Base-by-base conservation (phyloP, 2,329 filamentous ascomycete species). In the Pseudocercospora vitis region DNA sequence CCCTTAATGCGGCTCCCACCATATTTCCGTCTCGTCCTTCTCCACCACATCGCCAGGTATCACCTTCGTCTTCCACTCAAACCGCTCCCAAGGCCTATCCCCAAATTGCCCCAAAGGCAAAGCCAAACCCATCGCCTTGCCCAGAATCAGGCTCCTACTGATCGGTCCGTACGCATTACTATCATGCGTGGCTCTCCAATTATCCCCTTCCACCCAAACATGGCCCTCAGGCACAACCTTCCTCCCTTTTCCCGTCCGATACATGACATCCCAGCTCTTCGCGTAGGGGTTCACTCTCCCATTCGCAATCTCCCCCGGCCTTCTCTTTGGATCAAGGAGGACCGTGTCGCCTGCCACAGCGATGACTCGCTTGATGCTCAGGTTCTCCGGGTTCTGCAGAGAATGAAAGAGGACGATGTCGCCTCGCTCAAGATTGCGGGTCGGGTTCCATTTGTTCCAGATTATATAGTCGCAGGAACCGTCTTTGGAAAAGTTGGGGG, bases 131-230 rank as follows among this genome's bases (percentile, higher is more conserved):
- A 85, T 82, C 16, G 91, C 84, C 64, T 80, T 84, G 0, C 91
- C 91, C 31, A 85, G 84, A 29, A 97, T 81, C 59, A 97, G 70
- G 50, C 81, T 82, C 59, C 82, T 83, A 57, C 69, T 66, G 37
- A 79, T 70, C 4, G 94, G 90, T 1, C 94, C 94, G 71, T 95
- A 96, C 9, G 84, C 84, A 72, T 96, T 95, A 71, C 91, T 96
- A 74, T 99, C 94, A 55, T 85, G 71, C 51, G 83, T 89, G 64
- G 82, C 81, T 47, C 81, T 79, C 63, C 82, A 81, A 64, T 87
- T 90, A 68, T 99, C 94, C 1, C 94, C 94, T 70, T 97, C 92
- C 1, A 99, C 84, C 94, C 94, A 99, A 23, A 97, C 80, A 74
- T 97, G 91, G 14, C 90, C 90, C 58, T 80, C 80, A 4, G 91